Evolutionary conservation across 2,329 filamentous ascomycete genomes (phyloP), one percentile per base, ranked within the genome.

Genomic region (Diaporthe ampelina): DNA sequence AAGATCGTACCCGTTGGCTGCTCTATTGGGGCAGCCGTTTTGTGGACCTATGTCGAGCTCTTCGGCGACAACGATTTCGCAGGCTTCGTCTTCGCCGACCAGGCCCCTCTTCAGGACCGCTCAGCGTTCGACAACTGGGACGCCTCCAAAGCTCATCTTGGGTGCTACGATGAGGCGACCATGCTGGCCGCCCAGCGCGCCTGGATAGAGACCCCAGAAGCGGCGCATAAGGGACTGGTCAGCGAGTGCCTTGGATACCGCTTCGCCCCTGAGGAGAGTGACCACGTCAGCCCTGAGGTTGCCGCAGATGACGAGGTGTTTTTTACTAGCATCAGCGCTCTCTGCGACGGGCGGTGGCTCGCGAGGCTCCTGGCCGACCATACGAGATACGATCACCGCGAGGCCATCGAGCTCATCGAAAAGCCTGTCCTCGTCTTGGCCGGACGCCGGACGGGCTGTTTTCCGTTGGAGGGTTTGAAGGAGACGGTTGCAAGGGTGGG

Each of bases 381-480:
- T 71, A 85, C 84, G 63, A 74, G 83, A 32, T 85, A 85, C 72
- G 84, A 85, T 69, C 84, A 85, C 76, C 82, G 84, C 50, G 84
- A 85, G 77, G 83, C 83, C 1, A 78, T 82, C 40, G 83, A 84
- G 76, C 72, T 74, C 37, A 81, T 85, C 43, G 74, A 40, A 29
- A 77, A 78, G 74, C 83, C 83, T 58, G 79, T 80, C 52, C 73
- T 85, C 70, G 83, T 85, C 10, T 79, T 85, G 79, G 82, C 80
- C 0, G 84, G 82, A 0, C 76, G 77, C n/a, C 76, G 81, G 52
- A 82, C 82, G 0, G 83, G 83, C 1, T 85, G 84, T 67, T 85
- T 85, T 58, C 78, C 83, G 45, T 77, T 83, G 4, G 82, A 82
- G 40, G 84, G 84, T 5, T 80, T 84, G 79, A 75, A 75, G 61